These are phyloP conservation scores for Fusarium penzigii DNA, from an alignment of 2,329 filamentous ascomycete species.

Conservation along the genomic window DNA sequence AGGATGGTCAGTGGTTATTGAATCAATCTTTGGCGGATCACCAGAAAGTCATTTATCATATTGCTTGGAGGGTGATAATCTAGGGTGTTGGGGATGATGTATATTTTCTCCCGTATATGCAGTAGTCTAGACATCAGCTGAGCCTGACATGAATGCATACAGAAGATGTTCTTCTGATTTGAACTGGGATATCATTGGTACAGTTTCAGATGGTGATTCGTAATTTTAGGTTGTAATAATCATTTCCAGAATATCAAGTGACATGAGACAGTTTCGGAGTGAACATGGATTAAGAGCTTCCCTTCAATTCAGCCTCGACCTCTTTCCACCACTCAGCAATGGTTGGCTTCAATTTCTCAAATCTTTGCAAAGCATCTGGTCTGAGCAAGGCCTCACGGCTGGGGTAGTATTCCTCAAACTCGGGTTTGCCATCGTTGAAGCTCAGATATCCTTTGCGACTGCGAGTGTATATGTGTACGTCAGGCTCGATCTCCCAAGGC, in stretches of 20 bases:
- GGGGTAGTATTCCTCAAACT: slow-evolving; percentile 39
- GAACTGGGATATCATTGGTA: background rate
- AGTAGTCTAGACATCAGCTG: slow-evolving; percentile 18
- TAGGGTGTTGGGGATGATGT: slow-evolving; percentile 17
- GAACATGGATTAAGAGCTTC: background rate
- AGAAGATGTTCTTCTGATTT: slow-evolving; percentile 22
- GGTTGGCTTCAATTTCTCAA: slow-evolving; percentile 24
- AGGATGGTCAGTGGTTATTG: too few relatives aligned
- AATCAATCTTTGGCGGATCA: too few relatives aligned
- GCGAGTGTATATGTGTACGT: slow-evolving; percentile 46
- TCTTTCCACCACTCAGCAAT: slow-evolving; percentile 19
- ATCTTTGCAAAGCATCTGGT: slow-evolving; percentile 34
- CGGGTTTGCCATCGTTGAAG: slow-evolving; percentile 37
- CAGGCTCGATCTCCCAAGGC: slow-evolving; percentile 40
- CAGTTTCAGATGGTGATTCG: too few relatives aligned
- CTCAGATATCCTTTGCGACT: slow-evolving; percentile 42
- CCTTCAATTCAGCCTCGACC: slow-evolving; percentile 11
- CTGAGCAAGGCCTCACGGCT: slow-evolving; percentile 34
- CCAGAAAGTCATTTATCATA: too few relatives aligned
- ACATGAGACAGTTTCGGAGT: too few relatives aligned
- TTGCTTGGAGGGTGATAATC: slow-evolving; percentile 4
- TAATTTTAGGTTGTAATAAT: too few relatives aligned
- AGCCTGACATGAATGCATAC: slow-evolving; percentile 18
- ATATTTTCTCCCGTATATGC: slow-evolving; percentile 21
- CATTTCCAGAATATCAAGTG: too few relatives aligned